phyloP scores from a whole-genome alignment of 805 yeast genomes.

The Wickerhamiella lipophila region DNA sequence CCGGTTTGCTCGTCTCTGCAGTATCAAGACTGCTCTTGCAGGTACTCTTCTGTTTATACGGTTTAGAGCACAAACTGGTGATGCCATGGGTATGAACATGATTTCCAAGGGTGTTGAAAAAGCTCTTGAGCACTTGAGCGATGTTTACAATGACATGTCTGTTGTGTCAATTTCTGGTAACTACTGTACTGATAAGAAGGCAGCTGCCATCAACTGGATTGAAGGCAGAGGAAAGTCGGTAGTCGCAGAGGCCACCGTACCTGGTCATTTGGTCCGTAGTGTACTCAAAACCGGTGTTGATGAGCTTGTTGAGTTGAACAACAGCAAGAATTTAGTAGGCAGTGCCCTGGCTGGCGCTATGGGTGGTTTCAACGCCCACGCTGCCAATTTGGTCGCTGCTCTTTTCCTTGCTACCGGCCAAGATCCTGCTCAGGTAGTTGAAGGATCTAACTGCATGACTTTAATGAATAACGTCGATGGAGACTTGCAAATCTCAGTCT shows the following conservation, averaged over 20 bases:
- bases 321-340: slow-evolving; percentile 82
- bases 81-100: slow-evolving; percentile 99
- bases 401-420: slow-evolving; percentile 92
- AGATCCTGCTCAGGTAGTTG: slow-evolving; percentile 99
- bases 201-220: slow-evolving; percentile 98
- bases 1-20: slow-evolving; percentile 89
- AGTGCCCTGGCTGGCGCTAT: slow-evolving; percentile 97
- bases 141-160: slow-evolving; percentile 86
- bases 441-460: slow-evolving; percentile 93
- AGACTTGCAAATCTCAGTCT: slow-evolving; percentile 80
- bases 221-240: slow-evolving; percentile 98
- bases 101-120: slow-evolving; percentile 94
- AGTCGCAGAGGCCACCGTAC: slow-evolving; percentile 90
- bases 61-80: slow-evolving; percentile 98
- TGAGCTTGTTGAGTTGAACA: slow-evolving; percentile 80
- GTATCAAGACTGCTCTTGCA: slow-evolving; percentile 84
- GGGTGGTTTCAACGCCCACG: slow-evolving; percentile 98
- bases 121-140: slow-evolving; percentile 71
- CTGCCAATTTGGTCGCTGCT: slow-evolving; percentile 92
- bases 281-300: slow-evolving; percentile 88
- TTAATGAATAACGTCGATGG: slow-evolving; percentile 76
- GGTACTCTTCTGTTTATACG: slow-evolving; percentile 81
- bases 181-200: slow-evolving; percentile 94
- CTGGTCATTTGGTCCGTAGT: slow-evolving; percentile 61
- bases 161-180: slow-evolving; percentile 90